A percentile compares a stretch with the other conserved stretches of the same genome.
These are phyloP conservation scores for Ogataea hybrid DNA, from an alignment of 1,139 yeast species.

Conservation along the genomic window DNA sequence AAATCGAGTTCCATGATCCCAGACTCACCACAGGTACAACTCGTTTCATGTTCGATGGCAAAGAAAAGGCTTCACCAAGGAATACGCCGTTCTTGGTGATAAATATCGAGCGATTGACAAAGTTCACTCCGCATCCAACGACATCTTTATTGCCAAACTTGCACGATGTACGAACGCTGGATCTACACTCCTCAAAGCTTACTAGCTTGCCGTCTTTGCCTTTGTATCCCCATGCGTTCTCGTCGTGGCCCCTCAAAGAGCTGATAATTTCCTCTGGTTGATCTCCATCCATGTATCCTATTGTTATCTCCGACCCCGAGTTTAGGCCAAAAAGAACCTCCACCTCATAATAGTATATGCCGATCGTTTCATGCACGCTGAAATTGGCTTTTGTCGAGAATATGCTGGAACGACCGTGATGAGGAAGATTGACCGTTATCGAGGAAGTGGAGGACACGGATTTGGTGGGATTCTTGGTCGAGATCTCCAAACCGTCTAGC, in stretches of 20 bases:
- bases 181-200: slow-evolving; percentile 38
- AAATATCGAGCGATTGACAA: slow-evolving; percentile 59
- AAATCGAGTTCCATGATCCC: slow-evolving; percentile 46
- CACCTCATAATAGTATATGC: slow-evolving; percentile 59
- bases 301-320: slow-evolving; percentile 39
- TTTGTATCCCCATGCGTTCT: slow-evolving; percentile 54
- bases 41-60: slow-evolving; percentile 29
- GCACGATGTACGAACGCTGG: slow-evolving; percentile 41
- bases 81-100: slow-evolving; percentile 79
- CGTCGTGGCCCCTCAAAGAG: slow-evolving; percentile 45
- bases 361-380: slow-evolving; percentile 42
- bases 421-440: slow-evolving; percentile 9
- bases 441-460: slow-evolving; percentile 24
- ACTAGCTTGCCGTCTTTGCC: slow-evolving; percentile 54
- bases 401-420: slow-evolving; percentile 25
- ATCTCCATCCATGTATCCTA: slow-evolving; percentile 39
- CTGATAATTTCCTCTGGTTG: slow-evolving; percentile 21
- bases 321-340: slow-evolving; percentile 39
- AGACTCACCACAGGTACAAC: slow-evolving; percentile 53
- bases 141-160: slow-evolving; percentile 57
- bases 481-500: slow-evolving; percentile 35
- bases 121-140: slow-evolving; percentile 85
- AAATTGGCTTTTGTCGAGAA: slow-evolving; percentile 43
- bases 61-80: slow-evolving; percentile 51
- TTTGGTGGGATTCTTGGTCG: slow-evolving; percentile 30